Evolutionary conservation across 1,284 basidiomycete species (phyloP).

Genomic region (Marasmius fiardii): DNA sequence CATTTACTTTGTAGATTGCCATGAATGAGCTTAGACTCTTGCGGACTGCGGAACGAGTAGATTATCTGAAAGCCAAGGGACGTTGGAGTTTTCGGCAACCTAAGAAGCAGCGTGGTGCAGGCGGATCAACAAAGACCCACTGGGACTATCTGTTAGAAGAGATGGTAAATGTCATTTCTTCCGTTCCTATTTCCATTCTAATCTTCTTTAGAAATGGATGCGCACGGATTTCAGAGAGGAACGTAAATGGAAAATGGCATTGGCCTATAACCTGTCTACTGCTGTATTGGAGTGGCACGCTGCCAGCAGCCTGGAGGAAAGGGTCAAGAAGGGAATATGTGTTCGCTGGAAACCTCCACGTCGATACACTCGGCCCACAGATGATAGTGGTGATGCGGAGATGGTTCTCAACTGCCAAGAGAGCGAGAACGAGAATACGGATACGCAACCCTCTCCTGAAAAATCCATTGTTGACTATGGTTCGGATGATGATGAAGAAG

Average conservation of each 20-base stretch:
- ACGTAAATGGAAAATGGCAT: slow-evolving; percentile 85
- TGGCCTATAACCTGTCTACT: slow-evolving; percentile 84
- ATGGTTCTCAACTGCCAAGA: slow-evolving; percentile 16
- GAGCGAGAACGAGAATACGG: slow-evolving; percentile 26
- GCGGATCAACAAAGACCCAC: slow-evolving; percentile 81
- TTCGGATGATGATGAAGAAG: slow-evolving; percentile 63
- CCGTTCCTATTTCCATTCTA: neutral
- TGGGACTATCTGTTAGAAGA: slow-evolving; percentile 98
- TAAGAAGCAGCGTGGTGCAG: slow-evolving; percentile 86
- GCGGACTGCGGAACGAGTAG: slow-evolving; percentile 83
- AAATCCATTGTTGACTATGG: slow-evolving; percentile 42
- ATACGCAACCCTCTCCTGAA: slow-evolving; percentile 7
- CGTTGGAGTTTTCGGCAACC: slow-evolving; percentile 95
- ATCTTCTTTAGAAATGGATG: slow-evolving; percentile 82
- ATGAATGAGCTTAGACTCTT: slow-evolving; percentile 74
- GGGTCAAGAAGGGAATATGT: slow-evolving; percentile 66
- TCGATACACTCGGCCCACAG: slow-evolving; percentile 24
- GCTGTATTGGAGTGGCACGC: slow-evolving; percentile 88
- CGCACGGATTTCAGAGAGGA: slow-evolving; percentile 95
- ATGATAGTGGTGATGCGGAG: slow-evolving; percentile 21
- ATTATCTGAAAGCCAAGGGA: slow-evolving; percentile 77
- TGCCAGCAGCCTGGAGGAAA: slow-evolving; percentile 61
- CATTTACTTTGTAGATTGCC: slow-evolving; percentile 51
- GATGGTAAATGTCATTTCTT: slow-evolving; percentile 62
- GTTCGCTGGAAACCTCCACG: slow-evolving; percentile 59